These are phyloP conservation scores for Pseudogymnoascus sp. DNA, from an alignment of 2,329 filamentous ascomycete species.

Conservation along the genomic window DNA sequence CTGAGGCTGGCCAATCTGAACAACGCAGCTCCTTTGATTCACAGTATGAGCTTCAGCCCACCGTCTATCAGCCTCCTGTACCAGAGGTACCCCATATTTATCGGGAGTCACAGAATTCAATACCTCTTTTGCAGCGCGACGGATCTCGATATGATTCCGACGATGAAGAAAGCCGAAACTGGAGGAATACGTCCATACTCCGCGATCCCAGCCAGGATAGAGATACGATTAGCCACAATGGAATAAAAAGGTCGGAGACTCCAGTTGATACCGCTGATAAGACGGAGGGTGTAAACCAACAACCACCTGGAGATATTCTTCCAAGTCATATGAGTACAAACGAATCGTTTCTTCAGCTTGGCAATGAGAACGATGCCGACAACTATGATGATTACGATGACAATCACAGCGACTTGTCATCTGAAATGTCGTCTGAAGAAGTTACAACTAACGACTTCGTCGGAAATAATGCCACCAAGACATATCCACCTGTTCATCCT, in stretches of 20 bases:
- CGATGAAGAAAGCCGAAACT: constrained; percentile 36
- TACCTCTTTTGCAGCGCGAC: constrained; percentile 66
- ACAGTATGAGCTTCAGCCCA: constrained; percentile 21
- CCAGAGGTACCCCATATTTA: constrained; percentile 53
- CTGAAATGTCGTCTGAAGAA: constrained; percentile 50
- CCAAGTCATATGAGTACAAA: constrained; percentile 22
- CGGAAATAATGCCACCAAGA: constrained; percentile 24
- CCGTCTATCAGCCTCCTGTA: constrained; percentile 22
- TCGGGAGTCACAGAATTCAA: constrained; percentile 66
- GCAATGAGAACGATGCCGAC: constrained; percentile 15
- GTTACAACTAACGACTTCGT: constrained; percentile 28
- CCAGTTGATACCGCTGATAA: constrained; percentile 49
- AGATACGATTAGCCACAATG: constrained; percentile 19
- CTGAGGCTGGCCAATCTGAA: constrained; percentile 18
- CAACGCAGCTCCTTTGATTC: not conserved
- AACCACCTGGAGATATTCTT: constrained; percentile 17
- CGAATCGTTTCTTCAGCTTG: constrained; percentile 27
- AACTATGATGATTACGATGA: constrained; percentile 25
- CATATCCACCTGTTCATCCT: constrained; percentile 27
- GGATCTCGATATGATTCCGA: constrained; percentile 43
- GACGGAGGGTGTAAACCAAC: constrained; percentile 39
- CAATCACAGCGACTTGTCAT: constrained; percentile 48
- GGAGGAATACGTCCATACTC: constrained; percentile 49
- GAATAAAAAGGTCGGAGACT: constrained; percentile 28
- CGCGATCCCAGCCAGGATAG: constrained; percentile 38